Evolutionary conservation across 805 yeast species (phyloP).

Genomic region (Candida namnaoensis): DNA sequence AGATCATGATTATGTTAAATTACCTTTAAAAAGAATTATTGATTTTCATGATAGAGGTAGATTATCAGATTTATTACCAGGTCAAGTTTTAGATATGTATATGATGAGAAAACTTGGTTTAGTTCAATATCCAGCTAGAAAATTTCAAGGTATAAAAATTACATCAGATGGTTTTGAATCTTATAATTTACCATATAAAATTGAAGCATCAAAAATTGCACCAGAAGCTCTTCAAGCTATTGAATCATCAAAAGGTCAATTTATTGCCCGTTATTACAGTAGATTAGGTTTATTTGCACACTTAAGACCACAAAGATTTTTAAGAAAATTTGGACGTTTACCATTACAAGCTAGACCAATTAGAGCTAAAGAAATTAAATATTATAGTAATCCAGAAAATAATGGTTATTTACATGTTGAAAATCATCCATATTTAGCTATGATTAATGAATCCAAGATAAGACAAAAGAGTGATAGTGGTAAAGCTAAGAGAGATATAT

Average conservation of each 20-base stretch:
- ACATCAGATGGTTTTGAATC: conserved; percentile 55
- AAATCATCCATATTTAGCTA: conserved; percentile 12
- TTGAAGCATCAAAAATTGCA: conserved; percentile 82
- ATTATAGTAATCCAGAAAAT: conserved; percentile 60
- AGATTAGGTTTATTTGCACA: conserved; percentile 67
- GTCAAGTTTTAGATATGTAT: conserved; percentile 64
- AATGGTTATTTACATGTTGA: conserved; percentile 65
- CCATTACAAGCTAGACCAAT: conserved; percentile 86
- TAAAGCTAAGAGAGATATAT: no score
- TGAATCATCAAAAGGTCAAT: conserved; percentile 65
- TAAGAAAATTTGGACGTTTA: conserved; percentile 63
- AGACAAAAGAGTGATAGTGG: no score
- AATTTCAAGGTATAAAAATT: conserved; percentile 75
- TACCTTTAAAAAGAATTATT: conserved; percentile 50
- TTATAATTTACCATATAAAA: conserved; percentile 50
- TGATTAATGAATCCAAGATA: conserved; percentile 12
- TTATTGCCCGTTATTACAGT: conserved; percentile 63
- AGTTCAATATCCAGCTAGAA: conserved; percentile 44
- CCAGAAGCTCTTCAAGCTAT: conserved; percentile 62
- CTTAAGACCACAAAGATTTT: conserved; percentile 61
- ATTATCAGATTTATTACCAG: conserved; percentile 39
- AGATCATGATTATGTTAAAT: conserved; percentile 28
- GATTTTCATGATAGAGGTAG: conserved; percentile 63
- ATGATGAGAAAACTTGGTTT: conserved; percentile 70
- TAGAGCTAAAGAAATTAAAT: conserved; percentile 69